phyloP scores from a whole-genome alignment of 2,329 filamentous ascomycete species.

The Malbranchea cinnamomea region DNA sequence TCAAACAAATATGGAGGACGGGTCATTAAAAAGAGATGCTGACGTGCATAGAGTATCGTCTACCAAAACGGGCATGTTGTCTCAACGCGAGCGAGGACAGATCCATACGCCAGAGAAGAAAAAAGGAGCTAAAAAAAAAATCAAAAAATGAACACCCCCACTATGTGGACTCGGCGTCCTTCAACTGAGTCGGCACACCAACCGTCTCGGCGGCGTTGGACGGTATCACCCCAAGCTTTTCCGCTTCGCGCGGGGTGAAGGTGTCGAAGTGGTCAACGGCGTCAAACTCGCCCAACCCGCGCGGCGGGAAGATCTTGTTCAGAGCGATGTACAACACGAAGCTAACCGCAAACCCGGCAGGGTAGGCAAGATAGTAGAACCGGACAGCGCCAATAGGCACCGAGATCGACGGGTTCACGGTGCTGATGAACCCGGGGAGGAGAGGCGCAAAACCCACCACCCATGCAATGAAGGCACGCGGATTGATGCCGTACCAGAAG shows the following conservation, averaged over 20 bases:
- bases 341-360: constrained; percentile 26
- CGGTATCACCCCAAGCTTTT: constrained; percentile 8
- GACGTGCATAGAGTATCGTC: too few species aligned
- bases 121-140: too few species aligned
- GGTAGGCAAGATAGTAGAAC: constrained; percentile 29
- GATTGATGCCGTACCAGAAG: constrained; percentile 31
- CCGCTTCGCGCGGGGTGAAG: constrained; percentile 12
- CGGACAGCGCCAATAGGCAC: constrained; percentile 21
- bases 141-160: too few species aligned
- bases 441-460: constrained; percentile 5
- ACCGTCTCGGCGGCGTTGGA: constrained; percentile 6
- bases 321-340: constrained; percentile 20
- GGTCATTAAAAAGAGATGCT: too few species aligned
- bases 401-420: constrained; percentile 12
- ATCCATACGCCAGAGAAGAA: too few species aligned
- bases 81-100: too few species aligned
- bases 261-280: constrained; percentile 19
- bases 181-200: too few species aligned
- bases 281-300: constrained; percentile 18
- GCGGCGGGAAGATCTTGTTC: constrained; percentile 18
- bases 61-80: too few species aligned
- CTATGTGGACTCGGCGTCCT: too few species aligned
- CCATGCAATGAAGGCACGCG: constrained; percentile 23
- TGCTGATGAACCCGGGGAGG: constrained; percentile 24
- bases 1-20: too few species aligned